These are phyloP conservation scores for Cystofilobasidium capitatum DNA, from an alignment of 768 basidiomycete species.

Conservation along the genomic window DNA sequence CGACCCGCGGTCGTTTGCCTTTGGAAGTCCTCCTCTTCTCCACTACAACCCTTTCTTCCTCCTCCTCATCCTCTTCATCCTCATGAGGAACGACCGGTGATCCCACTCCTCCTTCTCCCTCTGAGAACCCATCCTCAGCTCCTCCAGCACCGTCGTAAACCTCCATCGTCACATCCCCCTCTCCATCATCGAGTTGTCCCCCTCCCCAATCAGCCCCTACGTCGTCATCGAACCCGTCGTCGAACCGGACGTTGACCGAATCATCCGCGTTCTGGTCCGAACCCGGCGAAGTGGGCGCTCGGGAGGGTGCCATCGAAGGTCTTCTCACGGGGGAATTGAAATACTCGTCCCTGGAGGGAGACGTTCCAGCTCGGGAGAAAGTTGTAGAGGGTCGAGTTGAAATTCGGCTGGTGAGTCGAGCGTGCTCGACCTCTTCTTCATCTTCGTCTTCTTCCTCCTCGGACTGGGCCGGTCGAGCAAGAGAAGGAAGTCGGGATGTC, in stretches of 20 bases:
- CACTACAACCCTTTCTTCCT: not conserved
- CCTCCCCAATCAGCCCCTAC: not conserved
- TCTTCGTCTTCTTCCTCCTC: not conserved
- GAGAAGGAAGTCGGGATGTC: not conserved
- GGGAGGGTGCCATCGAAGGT: not conserved
- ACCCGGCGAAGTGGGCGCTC: not conserved
- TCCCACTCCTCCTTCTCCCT: no score
- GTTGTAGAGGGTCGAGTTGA: no score
- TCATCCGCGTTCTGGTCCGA: no score
- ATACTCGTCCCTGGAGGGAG: no score
- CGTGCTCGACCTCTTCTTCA: not conserved
- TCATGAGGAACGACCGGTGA: no score
- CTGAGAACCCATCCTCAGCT: no score
- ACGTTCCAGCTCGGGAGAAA: no score
- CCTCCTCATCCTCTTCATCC: conserved; percentile 7
- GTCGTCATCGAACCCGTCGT: not conserved
- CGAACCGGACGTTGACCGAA: not conserved
- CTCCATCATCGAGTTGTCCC: not conserved
- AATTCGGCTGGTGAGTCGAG: no score
- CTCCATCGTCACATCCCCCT: not conserved
- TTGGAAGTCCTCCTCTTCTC: not conserved
- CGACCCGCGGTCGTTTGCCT: not conserved
- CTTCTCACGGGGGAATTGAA: no score
- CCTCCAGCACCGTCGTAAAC: no score
- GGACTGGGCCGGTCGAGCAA: not conserved